phyloP scores from a whole-genome alignment of 352 stramenopile genomes.

The Phytopythium kandeliae region DNA sequence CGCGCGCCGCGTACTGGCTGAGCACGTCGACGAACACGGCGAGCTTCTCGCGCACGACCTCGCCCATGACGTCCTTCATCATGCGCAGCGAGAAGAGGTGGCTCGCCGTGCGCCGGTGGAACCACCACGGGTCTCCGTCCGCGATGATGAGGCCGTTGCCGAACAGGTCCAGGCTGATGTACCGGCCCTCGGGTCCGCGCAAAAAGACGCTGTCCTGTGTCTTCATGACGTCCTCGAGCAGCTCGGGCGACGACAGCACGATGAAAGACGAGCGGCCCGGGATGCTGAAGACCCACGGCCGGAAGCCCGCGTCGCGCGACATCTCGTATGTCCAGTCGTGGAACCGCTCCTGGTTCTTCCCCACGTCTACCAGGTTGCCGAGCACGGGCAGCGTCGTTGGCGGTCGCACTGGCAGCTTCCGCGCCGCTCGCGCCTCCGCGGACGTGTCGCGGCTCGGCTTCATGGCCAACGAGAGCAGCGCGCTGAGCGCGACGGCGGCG shows the following conservation, averaged over 20 bases:
- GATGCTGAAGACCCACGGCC: conserved; percentile 10
- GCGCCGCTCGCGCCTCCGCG: background rate
- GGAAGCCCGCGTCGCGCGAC: no score
- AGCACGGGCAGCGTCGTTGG: conserved; percentile 30
- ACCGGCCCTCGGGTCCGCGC: conserved; percentile 1
- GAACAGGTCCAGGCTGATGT: conserved; percentile 13
- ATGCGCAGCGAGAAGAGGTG: conserved; percentile 24
- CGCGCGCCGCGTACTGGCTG: background rate
- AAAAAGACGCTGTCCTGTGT: conserved; percentile 7
- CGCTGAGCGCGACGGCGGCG: background rate
- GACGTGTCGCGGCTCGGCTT: background rate
- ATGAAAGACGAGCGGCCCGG: no score
- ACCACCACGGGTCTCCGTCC: conserved; percentile 27
- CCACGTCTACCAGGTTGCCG: conserved; percentile 28
- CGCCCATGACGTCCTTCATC: conserved; percentile 22
- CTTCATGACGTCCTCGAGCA: conserved; percentile 15
- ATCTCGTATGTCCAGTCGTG: conserved; percentile 49
- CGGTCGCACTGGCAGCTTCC: background rate
- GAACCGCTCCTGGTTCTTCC: conserved; percentile 21
- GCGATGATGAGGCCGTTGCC: conserved; percentile 19
- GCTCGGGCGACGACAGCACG: no score
- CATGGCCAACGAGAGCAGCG: background rate
- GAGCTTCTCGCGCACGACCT: conserved; percentile 14
- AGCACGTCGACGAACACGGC: conserved; percentile 7
- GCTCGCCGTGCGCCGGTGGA: conserved; percentile 29